Conservation (phyloP, 805 yeast genomes). For the Myxozyma udenii region DNA sequence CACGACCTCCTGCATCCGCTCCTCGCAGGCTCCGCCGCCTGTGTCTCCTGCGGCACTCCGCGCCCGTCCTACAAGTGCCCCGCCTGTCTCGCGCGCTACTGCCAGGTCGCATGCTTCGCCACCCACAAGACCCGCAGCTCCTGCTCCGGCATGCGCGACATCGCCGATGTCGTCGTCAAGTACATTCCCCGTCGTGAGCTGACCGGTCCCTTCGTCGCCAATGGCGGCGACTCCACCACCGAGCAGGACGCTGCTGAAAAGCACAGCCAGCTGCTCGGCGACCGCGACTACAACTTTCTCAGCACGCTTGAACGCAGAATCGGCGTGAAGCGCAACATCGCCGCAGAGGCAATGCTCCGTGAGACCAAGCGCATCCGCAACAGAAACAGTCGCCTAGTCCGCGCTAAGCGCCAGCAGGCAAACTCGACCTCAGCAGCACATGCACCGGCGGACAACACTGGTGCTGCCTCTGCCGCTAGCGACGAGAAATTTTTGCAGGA, state of each 20-base stretch:
- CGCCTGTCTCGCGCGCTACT: conserved; percentile 18
- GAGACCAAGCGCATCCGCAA: conserved; percentile 1
- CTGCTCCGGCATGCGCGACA: conserved; percentile 24
- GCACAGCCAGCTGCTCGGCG: conserved; percentile 13
- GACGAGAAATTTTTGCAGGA: background rate
- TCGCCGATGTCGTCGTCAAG: conserved; percentile 19
- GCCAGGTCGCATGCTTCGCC: conserved; percentile 24
- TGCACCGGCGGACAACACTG: no score
- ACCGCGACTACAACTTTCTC: conserved; percentile 27
- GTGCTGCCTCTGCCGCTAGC: background rate
- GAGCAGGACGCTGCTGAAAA: conserved; percentile 5
- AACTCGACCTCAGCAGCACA: background rate
- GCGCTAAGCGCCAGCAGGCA: background rate
- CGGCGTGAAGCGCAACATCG: conserved; percentile 22
- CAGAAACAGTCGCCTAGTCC: background rate
- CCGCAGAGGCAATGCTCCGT: conserved; percentile 9
- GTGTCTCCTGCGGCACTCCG: conserved; percentile 16
- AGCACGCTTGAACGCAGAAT: conserved; percentile 24
- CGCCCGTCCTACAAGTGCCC: conserved; percentile 26
- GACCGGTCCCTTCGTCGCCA: conserved; percentile 6
- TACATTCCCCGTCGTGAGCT: conserved; percentile 22
- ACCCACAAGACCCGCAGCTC: conserved; percentile 16
- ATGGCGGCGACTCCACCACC: background rate
- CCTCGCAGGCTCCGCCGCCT: background rate
- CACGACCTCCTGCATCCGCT: background rate